Conservation (phyloP, 345 rosid genomes). For the Anastatica hierochuntica region DNA sequence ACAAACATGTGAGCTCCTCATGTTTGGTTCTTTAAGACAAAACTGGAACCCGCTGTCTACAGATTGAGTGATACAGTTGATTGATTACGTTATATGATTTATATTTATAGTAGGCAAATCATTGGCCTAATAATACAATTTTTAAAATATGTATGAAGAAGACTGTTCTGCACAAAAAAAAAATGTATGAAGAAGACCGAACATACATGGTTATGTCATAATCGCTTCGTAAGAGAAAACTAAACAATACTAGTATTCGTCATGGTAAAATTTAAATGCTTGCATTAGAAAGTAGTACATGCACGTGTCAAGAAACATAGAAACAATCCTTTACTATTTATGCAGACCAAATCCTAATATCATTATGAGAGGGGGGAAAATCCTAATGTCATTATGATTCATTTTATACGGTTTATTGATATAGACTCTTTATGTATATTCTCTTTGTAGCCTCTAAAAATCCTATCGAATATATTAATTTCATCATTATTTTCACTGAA, state of each 20-base stretch:
- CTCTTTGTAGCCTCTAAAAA: slow-evolving; percentile 9
- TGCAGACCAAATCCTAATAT: slow-evolving; percentile 23
- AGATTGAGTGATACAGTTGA: background rate
- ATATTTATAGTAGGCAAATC: slow-evolving; percentile 1
- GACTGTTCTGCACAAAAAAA: no score
- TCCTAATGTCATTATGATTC: no score
- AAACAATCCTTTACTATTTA: slow-evolving; percentile 8
- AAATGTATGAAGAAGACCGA: no score
- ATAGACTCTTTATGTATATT: background rate
- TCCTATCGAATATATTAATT: background rate
- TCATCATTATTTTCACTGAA: background rate
- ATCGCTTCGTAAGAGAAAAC: no score
- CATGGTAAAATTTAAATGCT: background rate
- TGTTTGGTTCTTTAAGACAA: no score
- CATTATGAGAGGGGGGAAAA: no score
- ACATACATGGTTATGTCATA: no score
- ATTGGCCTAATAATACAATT: slow-evolving; percentile 1
- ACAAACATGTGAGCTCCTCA: no score
- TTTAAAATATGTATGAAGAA: no score
- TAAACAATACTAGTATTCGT: no score
- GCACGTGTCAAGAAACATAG: background rate
- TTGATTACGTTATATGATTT: slow-evolving; percentile 14
- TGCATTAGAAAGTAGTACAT: background rate
- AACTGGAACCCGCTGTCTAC: no score
- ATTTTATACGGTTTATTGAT: slow-evolving; percentile 14